phyloP scores from a whole-genome alignment of 352 stramenopile genomes.

The Globisporangium orthogonon region DNA sequence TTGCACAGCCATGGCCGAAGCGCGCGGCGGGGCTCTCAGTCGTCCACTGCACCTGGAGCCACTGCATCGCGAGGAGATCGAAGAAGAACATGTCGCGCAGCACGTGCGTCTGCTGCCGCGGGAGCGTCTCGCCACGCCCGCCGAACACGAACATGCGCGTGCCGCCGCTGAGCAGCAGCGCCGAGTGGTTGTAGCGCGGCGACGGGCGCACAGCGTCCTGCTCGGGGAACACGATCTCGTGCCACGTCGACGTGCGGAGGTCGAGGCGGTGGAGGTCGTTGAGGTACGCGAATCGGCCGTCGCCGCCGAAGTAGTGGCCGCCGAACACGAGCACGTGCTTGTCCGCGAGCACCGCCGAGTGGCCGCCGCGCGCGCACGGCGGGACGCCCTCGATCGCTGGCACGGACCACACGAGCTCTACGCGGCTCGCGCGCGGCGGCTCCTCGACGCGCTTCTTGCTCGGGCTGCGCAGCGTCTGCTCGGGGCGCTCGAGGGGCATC shows the following conservation, averaged over 20 bases:
- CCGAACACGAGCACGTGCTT: slow-evolving; percentile 87
- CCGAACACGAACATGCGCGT: slow-evolving; percentile 80
- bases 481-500: slow-evolving; percentile 11
- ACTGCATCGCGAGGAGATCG: slow-evolving; percentile 74
- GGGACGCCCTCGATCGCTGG: slow-evolving; percentile 45
- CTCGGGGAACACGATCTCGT: slow-evolving; percentile 50
- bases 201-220: slow-evolving; percentile 38
- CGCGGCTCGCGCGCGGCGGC: slow-evolving; percentile 23
- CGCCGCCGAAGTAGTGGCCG: slow-evolving; percentile 83
- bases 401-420: slow-evolving; percentile 57
- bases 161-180: slow-evolving; percentile 53
- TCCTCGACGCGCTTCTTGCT: slow-evolving; percentile 6
- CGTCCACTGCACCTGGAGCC: slow-evolving; percentile 84
- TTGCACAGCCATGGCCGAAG: slow-evolving; percentile 58
- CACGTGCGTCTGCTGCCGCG: slow-evolving; percentile 16
- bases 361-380: slow-evolving; percentile 55
- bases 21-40: slow-evolving; percentile 68
- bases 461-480: slow-evolving; percentile 9
- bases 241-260: slow-evolving; percentile 71
- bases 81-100: slow-evolving; percentile 89
- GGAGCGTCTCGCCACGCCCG: slow-evolving; percentile 32
- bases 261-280: slow-evolving; percentile 89
- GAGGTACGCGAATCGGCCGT: slow-evolving; percentile 84
- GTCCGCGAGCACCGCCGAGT: slow-evolving; percentile 67
- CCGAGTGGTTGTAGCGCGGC: slow-evolving; percentile 85